A percentile compares a stretch with the other conserved stretches of the same genome.
Conservation (phyloP, 2,329 filamentous ascomycete species). For the Fusarium sp. region DNA sequence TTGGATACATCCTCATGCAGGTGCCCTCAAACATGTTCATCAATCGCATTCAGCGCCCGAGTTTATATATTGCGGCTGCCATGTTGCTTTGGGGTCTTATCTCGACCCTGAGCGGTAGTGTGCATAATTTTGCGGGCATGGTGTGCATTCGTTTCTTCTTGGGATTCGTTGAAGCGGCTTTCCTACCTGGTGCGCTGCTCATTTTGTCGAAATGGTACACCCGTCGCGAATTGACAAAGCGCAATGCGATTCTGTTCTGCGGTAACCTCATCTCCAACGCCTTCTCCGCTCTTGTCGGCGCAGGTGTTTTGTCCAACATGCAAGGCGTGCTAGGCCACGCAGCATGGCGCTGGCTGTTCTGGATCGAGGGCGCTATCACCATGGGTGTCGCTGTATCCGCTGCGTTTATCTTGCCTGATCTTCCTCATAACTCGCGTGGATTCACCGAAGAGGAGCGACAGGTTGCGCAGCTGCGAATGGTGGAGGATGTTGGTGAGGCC, state of each 20-base stretch:
- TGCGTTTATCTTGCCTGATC: slow-evolving; percentile 63
- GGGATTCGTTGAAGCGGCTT: slow-evolving; percentile 72
- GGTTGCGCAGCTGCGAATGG: slow-evolving; percentile 66
- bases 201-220: slow-evolving; percentile 77
- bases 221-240: slow-evolving; percentile 64
- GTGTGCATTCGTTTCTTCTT: slow-evolving; percentile 69
- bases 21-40: slow-evolving; percentile 69
- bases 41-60: slow-evolving; percentile 64
- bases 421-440: slow-evolving; percentile 67
- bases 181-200: slow-evolving; percentile 71
- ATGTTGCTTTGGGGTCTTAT: slow-evolving; percentile 72
- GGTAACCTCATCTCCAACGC: slow-evolving; percentile 70
- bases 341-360: slow-evolving; percentile 72
- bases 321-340: slow-evolving; percentile 64
- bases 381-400: slow-evolving; percentile 61
- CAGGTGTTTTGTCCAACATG: slow-evolving; percentile 70
- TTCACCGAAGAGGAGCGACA: slow-evolving; percentile 69
- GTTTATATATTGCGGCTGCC: slow-evolving; percentile 62
- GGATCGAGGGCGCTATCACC: slow-evolving; percentile 66
- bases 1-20: slow-evolving; percentile 74
- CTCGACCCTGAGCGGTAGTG: slow-evolving; percentile 66
- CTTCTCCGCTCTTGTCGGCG: slow-evolving; percentile 69
- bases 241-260: slow-evolving; percentile 69
- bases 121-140: slow-evolving; percentile 64
- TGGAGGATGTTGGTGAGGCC: slow-evolving; percentile 68